phyloP scores from a whole-genome alignment of 2,329 filamentous ascomycete species.

The Pseudocercospora eumusae region DNA sequence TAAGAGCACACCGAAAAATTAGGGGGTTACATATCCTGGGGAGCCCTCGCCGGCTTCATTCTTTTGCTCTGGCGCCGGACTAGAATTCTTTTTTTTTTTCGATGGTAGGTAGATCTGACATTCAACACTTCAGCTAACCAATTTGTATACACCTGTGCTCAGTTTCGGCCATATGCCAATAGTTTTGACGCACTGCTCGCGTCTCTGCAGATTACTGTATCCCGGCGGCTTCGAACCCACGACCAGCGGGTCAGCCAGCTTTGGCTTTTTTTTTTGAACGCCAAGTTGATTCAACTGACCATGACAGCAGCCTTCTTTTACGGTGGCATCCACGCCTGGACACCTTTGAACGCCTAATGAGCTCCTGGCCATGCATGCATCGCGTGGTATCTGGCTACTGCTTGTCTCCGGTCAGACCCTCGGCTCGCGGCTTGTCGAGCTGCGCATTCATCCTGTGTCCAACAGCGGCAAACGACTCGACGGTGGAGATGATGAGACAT shows the following conservation, averaged over 20 bases:
- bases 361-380: too few species aligned
- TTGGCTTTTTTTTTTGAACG: neutral
- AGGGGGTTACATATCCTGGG: too few species aligned
- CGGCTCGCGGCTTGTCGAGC: too few species aligned
- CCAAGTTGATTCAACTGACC: too few species aligned
- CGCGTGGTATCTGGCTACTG: too few species aligned
- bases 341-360: too few species aligned
- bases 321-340: too few species aligned
- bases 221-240: neutral
- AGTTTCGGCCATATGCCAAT: neutral
- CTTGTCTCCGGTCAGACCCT: too few species aligned
- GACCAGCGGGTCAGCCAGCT: neutral
- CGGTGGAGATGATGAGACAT: slow-evolving; percentile 6
- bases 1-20: too few species aligned
- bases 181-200: neutral
- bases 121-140: neutral
- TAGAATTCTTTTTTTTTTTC: neutral
- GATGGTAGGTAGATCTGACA: neutral
- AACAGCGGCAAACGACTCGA: slow-evolving; percentile 44
- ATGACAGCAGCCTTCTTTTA: too few species aligned
- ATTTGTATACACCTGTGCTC: neutral
- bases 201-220: too few species aligned
- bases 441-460: slow-evolving; percentile 63
- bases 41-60: neutral
- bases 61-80: neutral